A percentile compares a stretch with the other conserved stretches of the same genome.
phyloP scores from a whole-genome alignment of 352 stramenopile genomes.

The Chrysophaeum taylorii region DNA sequence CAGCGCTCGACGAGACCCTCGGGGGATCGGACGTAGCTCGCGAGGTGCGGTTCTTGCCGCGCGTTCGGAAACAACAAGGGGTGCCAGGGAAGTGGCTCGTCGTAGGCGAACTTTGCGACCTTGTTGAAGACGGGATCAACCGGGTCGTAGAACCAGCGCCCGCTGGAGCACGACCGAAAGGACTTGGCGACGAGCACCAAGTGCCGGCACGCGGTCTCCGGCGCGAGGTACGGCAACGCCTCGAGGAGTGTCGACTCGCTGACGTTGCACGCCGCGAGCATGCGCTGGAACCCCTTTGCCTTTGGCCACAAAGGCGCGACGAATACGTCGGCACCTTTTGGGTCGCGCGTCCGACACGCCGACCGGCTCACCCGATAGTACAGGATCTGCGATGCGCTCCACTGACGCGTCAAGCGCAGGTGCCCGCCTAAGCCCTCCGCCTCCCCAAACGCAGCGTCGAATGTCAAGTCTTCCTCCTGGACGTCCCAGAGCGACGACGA shows the following conservation, averaged over 20 bases:
- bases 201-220: neutral
- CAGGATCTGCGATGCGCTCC: too few relatives aligned
- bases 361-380: too few relatives aligned
- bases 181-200: neutral
- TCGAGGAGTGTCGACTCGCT: neutral
- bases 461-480: too few relatives aligned
- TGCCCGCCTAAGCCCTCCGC: too few relatives aligned
- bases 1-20: neutral
- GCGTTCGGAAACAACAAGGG: too few relatives aligned
- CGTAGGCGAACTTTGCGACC: conserved; percentile 1
- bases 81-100: too few relatives aligned
- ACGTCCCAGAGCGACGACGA: too few relatives aligned
- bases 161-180: neutral
- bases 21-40: too few relatives aligned
- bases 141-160: neutral
- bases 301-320: neutral
- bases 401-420: too few relatives aligned
- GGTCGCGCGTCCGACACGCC: conserved; percentile 1
- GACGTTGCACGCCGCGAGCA: neutral
- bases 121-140: neutral
- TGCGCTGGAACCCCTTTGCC: neutral
- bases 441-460: too few relatives aligned
- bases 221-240: neutral
- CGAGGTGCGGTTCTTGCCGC: too few relatives aligned
- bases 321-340: neutral